A percentile compares a stretch with the other conserved stretches of the same genome.
Conservation (phyloP, 805 yeast genomes). For the Lipomyces yamadae region DNA sequence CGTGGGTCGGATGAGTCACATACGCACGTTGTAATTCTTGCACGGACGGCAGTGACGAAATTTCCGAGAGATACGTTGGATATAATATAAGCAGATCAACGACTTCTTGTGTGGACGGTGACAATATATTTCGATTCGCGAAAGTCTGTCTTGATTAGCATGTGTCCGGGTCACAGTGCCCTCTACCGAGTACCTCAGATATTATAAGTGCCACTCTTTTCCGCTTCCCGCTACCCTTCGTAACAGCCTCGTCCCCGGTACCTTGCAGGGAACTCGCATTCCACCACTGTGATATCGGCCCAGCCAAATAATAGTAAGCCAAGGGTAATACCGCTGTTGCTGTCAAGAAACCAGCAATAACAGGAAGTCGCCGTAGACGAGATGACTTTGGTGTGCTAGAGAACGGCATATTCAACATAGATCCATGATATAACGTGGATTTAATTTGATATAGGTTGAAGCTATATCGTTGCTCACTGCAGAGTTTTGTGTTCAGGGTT, state of each 20-base stretch:
- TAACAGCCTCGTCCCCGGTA: neutral
- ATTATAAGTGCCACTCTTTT: slow-evolving; percentile 23
- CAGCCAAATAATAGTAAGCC: slow-evolving; percentile 26
- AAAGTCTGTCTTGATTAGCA: slow-evolving; percentile 1
- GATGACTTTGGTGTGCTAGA: neutral
- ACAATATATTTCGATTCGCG: neutral
- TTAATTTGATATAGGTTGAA: too few relatives aligned
- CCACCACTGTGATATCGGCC: slow-evolving; percentile 23
- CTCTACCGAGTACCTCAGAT: slow-evolving; percentile 18
- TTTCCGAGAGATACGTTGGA: slow-evolving; percentile 17
- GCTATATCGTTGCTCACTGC: too few relatives aligned
- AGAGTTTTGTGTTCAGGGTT: neutral
- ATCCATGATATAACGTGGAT: too few relatives aligned
- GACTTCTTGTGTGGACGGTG: slow-evolving; percentile 14
- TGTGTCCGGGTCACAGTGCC: neutral
- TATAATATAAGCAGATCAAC: slow-evolving; percentile 27
- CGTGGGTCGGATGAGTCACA: slow-evolving; percentile 27
- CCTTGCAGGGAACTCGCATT: slow-evolving; percentile 1
- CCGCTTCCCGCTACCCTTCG: neutral
- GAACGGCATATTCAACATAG: neutral
- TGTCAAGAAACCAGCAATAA: slow-evolving; percentile 10
- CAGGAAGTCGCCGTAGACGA: slow-evolving; percentile 3
- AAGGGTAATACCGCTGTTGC: slow-evolving; percentile 19
- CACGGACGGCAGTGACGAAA: slow-evolving; percentile 12
- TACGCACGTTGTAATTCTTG: slow-evolving; percentile 15